These are phyloP conservation scores for Euphorbia celastroides DNA, from an alignment of 441 rosid species.

Conservation along the genomic window DNA sequence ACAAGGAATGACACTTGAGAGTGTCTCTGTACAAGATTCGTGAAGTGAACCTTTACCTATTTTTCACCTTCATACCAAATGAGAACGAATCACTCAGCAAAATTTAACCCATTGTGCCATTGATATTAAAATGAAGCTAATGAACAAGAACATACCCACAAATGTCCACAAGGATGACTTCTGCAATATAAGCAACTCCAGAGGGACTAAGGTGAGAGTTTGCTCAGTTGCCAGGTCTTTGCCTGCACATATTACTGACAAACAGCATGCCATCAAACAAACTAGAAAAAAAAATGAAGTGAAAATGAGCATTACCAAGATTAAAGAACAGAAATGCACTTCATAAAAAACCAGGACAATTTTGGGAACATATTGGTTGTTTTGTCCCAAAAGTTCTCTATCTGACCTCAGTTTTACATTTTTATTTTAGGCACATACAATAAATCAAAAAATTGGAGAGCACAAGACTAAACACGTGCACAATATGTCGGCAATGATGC, in stretches of 20 bases:
- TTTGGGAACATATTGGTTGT: slow-evolving; percentile 80
- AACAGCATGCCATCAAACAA: slow-evolving; percentile 7
- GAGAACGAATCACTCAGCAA: not conserved
- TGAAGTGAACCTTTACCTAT: slow-evolving; percentile 2
- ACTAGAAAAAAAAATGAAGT: not conserved
- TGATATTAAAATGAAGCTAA: not conserved
- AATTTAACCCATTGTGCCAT: not conserved
- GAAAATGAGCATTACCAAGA: not conserved
- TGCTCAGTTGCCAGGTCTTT: slow-evolving; percentile 83
- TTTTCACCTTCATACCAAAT: slow-evolving; percentile 3
- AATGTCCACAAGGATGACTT: not conserved
- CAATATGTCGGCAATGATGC: not conserved
- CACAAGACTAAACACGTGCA: not conserved
- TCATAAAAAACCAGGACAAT: slow-evolving; percentile 83
- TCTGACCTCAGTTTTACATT: slow-evolving; percentile 56
- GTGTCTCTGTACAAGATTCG: not conserved
- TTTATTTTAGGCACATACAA: not conserved
- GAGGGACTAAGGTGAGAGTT: slow-evolving; percentile 52
- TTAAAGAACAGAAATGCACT: slow-evolving; percentile 13
- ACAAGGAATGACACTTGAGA: not conserved
- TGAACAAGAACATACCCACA: not conserved
- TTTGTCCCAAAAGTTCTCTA: slow-evolving; percentile 71
- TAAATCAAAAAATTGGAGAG: not conserved
- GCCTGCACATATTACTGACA: slow-evolving; percentile 61
- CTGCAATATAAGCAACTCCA: not conserved